phyloP scores from a whole-genome alignment of 164 flowering plant species.

The Sextonia rubra region DNA sequence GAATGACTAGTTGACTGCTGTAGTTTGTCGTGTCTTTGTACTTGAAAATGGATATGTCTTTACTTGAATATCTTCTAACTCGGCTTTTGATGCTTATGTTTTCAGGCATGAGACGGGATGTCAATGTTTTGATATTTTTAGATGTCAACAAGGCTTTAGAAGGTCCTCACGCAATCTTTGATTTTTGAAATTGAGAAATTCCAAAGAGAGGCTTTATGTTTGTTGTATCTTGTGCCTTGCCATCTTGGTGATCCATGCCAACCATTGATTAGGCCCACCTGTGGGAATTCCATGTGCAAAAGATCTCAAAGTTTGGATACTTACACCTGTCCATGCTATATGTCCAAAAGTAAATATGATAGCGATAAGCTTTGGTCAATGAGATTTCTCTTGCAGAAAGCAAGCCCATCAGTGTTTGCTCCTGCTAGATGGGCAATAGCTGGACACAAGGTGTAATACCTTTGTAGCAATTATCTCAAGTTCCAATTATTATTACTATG shows the following conservation, averaged over 20 bases:
- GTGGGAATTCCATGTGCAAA: background rate
- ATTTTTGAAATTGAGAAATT: background rate
- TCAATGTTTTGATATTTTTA: slow-evolving; percentile 65
- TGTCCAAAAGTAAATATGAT: too few relatives aligned
- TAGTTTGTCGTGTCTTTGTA: background rate
- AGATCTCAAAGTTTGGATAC: background rate
- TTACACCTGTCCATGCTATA: background rate
- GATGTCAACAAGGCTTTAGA: slow-evolving; percentile 75
- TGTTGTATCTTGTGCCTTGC: background rate
- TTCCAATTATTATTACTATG: background rate
- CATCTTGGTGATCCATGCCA: background rate
- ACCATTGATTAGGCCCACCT: background rate
- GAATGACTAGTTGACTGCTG: background rate
- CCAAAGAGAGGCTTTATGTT: background rate
- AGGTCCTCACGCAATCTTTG: slow-evolving; percentile 37
- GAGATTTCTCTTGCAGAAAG: too few relatives aligned
- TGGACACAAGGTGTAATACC: background rate
- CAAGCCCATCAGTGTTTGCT: too few relatives aligned
- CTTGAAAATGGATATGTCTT: background rate
- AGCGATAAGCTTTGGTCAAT: too few relatives aligned
- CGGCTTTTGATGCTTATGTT: background rate
- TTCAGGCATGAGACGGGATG: slow-evolving; percentile 81
- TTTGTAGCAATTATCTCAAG: too few relatives aligned
- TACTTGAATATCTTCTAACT: background rate
- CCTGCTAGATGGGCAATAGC: too few relatives aligned